Conservation (phyloP, 2,329 filamentous ascomycete species). For the Podosphaera fusca region DNA sequence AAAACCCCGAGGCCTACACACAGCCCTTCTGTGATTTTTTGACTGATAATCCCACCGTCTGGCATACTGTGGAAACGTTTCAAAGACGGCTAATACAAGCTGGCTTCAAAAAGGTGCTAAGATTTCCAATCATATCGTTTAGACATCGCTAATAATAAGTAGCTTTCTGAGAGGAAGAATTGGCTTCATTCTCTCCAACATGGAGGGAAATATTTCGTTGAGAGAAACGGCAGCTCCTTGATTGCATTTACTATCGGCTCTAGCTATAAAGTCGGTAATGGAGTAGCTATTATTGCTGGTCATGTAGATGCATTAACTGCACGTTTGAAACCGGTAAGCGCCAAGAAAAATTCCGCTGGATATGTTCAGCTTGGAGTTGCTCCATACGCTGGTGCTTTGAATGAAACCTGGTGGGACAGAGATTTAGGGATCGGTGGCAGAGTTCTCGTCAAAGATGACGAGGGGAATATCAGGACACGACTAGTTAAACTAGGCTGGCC, state of each 20-base stretch:
- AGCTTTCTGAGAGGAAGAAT: slow-evolving; percentile 51
- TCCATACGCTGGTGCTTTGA: slow-evolving; percentile 73
- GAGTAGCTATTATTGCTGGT: slow-evolving; percentile 68
- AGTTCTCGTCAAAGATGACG: slow-evolving; percentile 57
- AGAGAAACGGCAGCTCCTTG: slow-evolving; percentile 64
- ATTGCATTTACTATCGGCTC: slow-evolving; percentile 70
- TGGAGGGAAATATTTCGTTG: slow-evolving; percentile 75
- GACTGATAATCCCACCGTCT: slow-evolving; percentile 75
- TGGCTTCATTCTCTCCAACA: slow-evolving; percentile 52
- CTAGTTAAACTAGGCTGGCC: slow-evolving; percentile 88
- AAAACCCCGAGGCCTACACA: slow-evolving; percentile 40
- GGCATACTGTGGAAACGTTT: slow-evolving; percentile 69
- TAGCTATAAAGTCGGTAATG: slow-evolving; percentile 63
- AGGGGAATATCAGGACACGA: slow-evolving; percentile 55
- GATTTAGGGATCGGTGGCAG: slow-evolving; percentile 79
- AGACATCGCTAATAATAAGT: slow-evolving; percentile 13
- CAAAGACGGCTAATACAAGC: slow-evolving; percentile 44
- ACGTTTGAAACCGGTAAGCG: slow-evolving; percentile 74
- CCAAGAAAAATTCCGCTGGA: slow-evolving; percentile 60
- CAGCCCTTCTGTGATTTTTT: slow-evolving; percentile 75
- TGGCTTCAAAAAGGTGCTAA: slow-evolving; percentile 38
- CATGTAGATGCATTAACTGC: slow-evolving; percentile 87
- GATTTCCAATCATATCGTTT: slow-evolving; percentile 20
- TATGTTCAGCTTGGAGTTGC: slow-evolving; percentile 80
- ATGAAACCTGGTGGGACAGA: slow-evolving; percentile 89